Evolutionary conservation across 345 rosid species (phyloP).

Genomic region (Dipteronia sinensis): DNA sequence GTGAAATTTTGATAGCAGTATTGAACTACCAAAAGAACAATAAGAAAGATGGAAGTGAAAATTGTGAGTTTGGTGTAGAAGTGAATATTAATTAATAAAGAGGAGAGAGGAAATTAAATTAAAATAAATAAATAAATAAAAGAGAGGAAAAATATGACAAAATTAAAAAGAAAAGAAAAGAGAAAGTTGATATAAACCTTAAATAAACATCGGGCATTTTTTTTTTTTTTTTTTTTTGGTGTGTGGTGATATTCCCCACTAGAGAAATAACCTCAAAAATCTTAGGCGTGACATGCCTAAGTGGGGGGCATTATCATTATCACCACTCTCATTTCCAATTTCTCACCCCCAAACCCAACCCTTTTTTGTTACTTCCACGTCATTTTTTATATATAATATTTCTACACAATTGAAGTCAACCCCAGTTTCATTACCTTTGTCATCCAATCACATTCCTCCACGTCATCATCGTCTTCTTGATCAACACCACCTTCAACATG

Average conservation of each 20-base stretch:
- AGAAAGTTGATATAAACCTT: constrained; percentile 30
- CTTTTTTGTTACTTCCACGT: constrained; percentile 23
- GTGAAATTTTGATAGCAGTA: too few species aligned
- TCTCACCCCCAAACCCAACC: background rate
- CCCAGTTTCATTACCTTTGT: constrained; percentile 28
- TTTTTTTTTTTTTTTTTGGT: constrained; percentile 9
- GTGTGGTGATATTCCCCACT: constrained; percentile 21
- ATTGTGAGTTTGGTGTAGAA: too few species aligned
- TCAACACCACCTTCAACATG: background rate
- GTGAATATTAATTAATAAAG: background rate
- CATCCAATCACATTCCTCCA: constrained; percentile 49
- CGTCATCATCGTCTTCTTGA: constrained; percentile 31
- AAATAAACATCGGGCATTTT: constrained; percentile 28
- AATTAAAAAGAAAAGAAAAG: constrained; percentile 6
- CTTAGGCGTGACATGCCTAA: constrained; percentile 79
- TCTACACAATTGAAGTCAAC: constrained; percentile 44
- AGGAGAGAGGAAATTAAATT: background rate
- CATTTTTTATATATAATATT: constrained; percentile 18
- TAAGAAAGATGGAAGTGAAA: too few species aligned
- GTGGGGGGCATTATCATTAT: constrained; percentile 94
- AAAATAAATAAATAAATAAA: background rate
- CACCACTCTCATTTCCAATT: constrained; percentile 34
- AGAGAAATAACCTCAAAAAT: constrained; percentile 63
- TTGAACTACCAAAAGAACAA: too few species aligned
- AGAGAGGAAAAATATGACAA: background rate